phyloP scores from a whole-genome alignment of 108 stramenopile genomes.

The Cyclotella kingstonii region DNA sequence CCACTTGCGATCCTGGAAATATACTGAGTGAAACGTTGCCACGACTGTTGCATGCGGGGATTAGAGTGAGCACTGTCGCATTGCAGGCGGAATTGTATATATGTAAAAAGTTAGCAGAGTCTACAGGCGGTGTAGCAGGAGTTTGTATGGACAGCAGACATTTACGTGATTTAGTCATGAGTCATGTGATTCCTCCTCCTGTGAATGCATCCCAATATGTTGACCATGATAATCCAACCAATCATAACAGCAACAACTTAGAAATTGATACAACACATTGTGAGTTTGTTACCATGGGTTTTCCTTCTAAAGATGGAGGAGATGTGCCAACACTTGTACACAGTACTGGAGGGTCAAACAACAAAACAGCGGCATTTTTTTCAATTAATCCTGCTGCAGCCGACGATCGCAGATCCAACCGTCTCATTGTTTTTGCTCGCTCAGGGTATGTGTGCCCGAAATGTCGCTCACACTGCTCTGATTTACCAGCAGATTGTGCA shows the following conservation, averaged over 20 bases:
- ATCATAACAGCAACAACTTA: too few relatives aligned
- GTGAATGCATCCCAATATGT: slow-evolving; percentile 8
- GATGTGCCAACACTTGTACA: slow-evolving; percentile 78
- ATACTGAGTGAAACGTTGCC: slow-evolving; percentile 73
- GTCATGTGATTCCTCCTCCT: slow-evolving; percentile 76
- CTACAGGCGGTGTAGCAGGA: slow-evolving; percentile 69
- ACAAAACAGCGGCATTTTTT: slow-evolving; percentile 36
- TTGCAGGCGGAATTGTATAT: slow-evolving; percentile 81
- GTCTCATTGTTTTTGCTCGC: slow-evolving; percentile 54
- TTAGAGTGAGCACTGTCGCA: slow-evolving; percentile 67
- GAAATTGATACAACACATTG: too few relatives aligned
- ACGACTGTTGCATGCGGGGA: slow-evolving; percentile 55
- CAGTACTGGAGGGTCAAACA: slow-evolving; percentile 37
- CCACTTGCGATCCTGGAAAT: slow-evolving; percentile 82
- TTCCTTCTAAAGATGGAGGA: slow-evolving; percentile 64
- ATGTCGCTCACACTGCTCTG: slow-evolving; percentile 72
- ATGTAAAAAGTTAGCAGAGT: slow-evolving; percentile 75
- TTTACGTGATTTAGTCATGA: slow-evolving; percentile 63
- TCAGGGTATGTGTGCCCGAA: slow-evolving; percentile 81
- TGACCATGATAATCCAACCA: slow-evolving; percentile 4
- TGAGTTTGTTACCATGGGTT: slow-evolving; percentile 87
- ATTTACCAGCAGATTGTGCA: slow-evolving; percentile 81
- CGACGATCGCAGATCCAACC: slow-evolving; percentile 42
- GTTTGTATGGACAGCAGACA: slow-evolving; percentile 76
- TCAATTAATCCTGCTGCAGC: slow-evolving; percentile 36